These are phyloP conservation scores for Tranzscheliella williamsii DNA, from an alignment of 1,284 basidiomycete species.

Conservation along the genomic window DNA sequence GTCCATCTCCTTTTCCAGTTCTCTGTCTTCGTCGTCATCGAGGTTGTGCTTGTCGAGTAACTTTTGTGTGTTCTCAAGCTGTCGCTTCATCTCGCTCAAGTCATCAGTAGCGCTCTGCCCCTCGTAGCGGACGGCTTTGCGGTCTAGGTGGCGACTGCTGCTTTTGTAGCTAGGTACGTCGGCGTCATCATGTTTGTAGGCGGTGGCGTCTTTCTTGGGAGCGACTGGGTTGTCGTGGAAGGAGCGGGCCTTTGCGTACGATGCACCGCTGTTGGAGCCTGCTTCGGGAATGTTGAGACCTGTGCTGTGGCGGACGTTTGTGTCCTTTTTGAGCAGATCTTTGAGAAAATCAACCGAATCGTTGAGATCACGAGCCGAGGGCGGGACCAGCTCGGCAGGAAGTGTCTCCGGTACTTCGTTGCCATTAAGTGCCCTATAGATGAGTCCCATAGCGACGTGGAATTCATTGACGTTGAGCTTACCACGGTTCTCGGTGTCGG, in stretches of 20 bases:
- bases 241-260: constrained; percentile 71
- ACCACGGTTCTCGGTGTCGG: constrained; percentile 57
- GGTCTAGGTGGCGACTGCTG: constrained; percentile 83
- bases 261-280: constrained; percentile 55
- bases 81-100: constrained; percentile 82
- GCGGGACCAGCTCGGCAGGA: constrained; percentile 86
- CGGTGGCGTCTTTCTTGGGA: constrained; percentile 80
- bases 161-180: constrained; percentile 73
- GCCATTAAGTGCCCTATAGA: constrained; percentile 82
- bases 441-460: constrained; percentile 97
- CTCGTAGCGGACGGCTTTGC: constrained; percentile 77
- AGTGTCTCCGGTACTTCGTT: constrained; percentile 85
- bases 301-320: constrained; percentile 62
- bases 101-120: constrained; percentile 70
- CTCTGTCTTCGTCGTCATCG: constrained; percentile 74
- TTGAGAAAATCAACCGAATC: constrained; percentile 89
- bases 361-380: constrained; percentile 87
- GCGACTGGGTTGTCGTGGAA: constrained; percentile 66
- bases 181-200: constrained; percentile 81
- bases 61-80: constrained; percentile 78
- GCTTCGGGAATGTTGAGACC: constrained; percentile 60
- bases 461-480: constrained; percentile 84
- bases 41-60: constrained; percentile 77
- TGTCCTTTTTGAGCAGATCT: constrained; percentile 84
- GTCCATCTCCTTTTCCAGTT: constrained; percentile 82